Conservation (phyloP, 2,329 filamentous ascomycete genomes). For the Amauroascus verrucosus region DNA sequence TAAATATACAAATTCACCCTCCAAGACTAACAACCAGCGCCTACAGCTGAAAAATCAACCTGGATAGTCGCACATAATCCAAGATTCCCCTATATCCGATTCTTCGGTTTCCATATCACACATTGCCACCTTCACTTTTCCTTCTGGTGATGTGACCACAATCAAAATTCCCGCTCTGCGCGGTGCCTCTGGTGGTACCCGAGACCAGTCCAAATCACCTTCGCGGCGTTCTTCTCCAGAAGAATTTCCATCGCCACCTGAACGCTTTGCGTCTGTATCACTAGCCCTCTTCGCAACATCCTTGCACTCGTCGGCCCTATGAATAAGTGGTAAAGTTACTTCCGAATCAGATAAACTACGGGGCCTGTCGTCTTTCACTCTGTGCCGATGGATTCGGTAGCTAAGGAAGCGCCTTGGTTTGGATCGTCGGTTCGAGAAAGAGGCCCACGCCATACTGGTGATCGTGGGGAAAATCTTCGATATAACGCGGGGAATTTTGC, state of each 20-base stretch:
- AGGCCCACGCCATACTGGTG: constrained; percentile 3
- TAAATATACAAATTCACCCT: too few species aligned
- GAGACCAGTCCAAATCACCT: constrained; percentile 2
- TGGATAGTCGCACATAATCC: background rate
- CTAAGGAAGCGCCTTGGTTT: background rate
- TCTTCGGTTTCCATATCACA: constrained; percentile 10
- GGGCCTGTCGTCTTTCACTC: background rate
- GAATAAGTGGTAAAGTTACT: background rate
- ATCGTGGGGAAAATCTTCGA: background rate
- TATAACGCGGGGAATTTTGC: constrained; percentile 2
- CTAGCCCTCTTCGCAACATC: background rate
- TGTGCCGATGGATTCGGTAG: background rate
- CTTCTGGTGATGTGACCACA: constrained; percentile 15
- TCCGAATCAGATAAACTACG: background rate
- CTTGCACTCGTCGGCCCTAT: background rate
- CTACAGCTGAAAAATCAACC: background rate
- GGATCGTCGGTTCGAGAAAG: background rate
- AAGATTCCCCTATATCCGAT: too few species aligned
- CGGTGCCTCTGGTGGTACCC: constrained; percentile 7
- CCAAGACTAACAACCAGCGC: too few species aligned
- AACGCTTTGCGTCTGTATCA: background rate
- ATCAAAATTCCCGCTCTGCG: constrained; percentile 16
- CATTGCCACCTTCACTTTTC: constrained; percentile 13
- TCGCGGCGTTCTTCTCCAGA: background rate
- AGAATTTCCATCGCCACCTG: background rate